Evolutionary conservation across 192 early-diverging fungal species (phyloP).

Genomic region (Backusella westeae): DNA sequence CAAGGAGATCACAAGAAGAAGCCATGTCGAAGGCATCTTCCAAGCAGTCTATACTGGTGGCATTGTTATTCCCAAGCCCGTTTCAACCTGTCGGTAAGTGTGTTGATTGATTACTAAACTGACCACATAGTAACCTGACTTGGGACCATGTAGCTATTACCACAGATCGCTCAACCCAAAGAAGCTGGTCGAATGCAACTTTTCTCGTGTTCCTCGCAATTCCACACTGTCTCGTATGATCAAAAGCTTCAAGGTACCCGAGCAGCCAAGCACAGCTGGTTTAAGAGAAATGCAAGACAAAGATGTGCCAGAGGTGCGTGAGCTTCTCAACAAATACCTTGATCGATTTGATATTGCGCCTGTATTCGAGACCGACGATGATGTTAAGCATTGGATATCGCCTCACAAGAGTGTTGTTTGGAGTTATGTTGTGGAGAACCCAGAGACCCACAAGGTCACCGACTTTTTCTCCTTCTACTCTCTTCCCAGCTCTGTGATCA

Average conservation of each 20-base stretch:
- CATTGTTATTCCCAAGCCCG: slow-evolving; percentile 83
- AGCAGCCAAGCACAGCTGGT: slow-evolving; percentile 61
- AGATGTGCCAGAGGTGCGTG: slow-evolving; percentile 75
- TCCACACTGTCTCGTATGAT: slow-evolving; percentile 71
- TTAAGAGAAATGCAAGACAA: slow-evolving; percentile 75
- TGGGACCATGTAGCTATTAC: slow-evolving; percentile 65
- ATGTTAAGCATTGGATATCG: slow-evolving; percentile 90
- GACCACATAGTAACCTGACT: background rate
- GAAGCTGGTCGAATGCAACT: slow-evolving; percentile 92
- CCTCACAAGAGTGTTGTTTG: slow-evolving; percentile 84
- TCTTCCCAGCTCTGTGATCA: slow-evolving; percentile 89
- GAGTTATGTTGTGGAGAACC: slow-evolving; percentile 91
- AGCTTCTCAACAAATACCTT: slow-evolving; percentile 76
- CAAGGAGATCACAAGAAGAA: slow-evolving; percentile 94
- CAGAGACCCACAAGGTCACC: slow-evolving; percentile 62
- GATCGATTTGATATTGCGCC: slow-evolving; percentile 66
- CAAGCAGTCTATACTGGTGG: slow-evolving; percentile 98
- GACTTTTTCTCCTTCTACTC: slow-evolving; percentile 96
- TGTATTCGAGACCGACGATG: slow-evolving; percentile 73
- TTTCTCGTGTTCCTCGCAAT: slow-evolving; percentile 77
- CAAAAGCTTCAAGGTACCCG: slow-evolving; percentile 69
- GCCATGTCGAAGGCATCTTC: slow-evolving; percentile 91
- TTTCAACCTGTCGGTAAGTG: slow-evolving; percentile 63
- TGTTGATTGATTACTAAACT: background rate
- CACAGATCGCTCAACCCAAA: slow-evolving; percentile 93